These are phyloP conservation scores for Drechslerella stenobrocha DNA, from an alignment of 2,329 filamentous ascomycete genomes.

Conservation along the genomic window DNA sequence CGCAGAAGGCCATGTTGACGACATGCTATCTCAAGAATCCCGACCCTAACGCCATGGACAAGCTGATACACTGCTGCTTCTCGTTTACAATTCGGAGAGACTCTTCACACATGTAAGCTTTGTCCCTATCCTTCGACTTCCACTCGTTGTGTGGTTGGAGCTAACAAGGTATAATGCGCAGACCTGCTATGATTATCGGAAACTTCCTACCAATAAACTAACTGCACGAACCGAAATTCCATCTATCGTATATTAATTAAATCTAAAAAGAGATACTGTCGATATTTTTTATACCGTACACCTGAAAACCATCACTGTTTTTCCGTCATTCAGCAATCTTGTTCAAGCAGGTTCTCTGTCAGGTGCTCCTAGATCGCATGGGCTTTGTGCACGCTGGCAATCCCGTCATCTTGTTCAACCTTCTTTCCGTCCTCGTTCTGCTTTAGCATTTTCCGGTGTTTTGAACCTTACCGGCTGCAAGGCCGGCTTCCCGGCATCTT, in stretches of 20 bases:
- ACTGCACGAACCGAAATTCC: slow-evolving; percentile 58
- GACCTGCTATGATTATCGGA: slow-evolving; percentile 90
- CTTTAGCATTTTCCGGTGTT: slow-evolving; percentile 3
- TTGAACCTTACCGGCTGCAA: neutral
- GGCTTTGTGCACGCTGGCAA: neutral
- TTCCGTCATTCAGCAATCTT: neutral
- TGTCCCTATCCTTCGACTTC: neutral
- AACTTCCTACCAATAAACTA: slow-evolving; percentile 84
- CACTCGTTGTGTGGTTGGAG: slow-evolving; percentile 4
- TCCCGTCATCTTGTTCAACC: neutral
- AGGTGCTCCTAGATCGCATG: neutral
- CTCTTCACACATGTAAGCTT: slow-evolving; percentile 87
- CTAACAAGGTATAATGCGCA: slow-evolving; percentile 58
- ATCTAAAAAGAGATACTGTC: neutral
- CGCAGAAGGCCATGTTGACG: slow-evolving; percentile 91
- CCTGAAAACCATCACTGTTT: neutral
- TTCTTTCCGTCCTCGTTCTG: neutral
- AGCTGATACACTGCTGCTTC: slow-evolving; percentile 89
- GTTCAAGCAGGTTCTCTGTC: neutral
- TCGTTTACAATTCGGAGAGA: slow-evolving; percentile 95
- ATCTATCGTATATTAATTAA: neutral
- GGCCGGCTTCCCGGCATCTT: neutral
- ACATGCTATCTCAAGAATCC: slow-evolving; percentile 89
- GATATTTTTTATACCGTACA: slow-evolving; percentile 2
- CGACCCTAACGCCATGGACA: slow-evolving; percentile 67